Evolutionary conservation across 805 yeast genomes (phyloP), one percentile per base, ranked within the genome.

Genomic region (Zygoascus ofunaensis): DNA sequence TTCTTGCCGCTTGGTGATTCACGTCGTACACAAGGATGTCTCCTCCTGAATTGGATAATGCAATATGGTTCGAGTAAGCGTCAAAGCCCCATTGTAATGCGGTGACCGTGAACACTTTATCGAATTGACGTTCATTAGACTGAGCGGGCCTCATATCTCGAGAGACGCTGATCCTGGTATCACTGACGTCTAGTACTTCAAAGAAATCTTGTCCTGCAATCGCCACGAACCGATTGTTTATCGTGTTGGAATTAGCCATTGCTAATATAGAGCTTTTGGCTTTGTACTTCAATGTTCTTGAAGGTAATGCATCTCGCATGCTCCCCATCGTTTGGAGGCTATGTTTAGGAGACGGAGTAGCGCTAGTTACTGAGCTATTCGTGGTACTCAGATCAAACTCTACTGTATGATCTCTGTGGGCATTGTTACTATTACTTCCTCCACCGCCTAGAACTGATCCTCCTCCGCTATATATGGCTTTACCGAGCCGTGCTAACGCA

Each of bases 1-100:
- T 14, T 42, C 22, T 26, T 8, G 30, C 30, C 7, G 30, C 7
- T 18, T 18, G 28, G 17, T 3, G 35, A 7, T 61, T 59, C 18
- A 55, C 47, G 33, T 55, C 49, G 50, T 64, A 63, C 26, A 65
- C 41, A 18, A 58, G 50, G 5, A 65, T 55, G 17, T 52, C 39
- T 17, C 70, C 70, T 23, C 60, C 59, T 4, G 62, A 47, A 22
- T 56, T 60, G 19, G 61, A 50, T 35, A 60, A 37, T 2, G 61
- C 61, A 22, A 61, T 54, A 32, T 42, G 40, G 5, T 44, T 37
- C 14, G 47, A 20, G 41, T 28, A 44, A 47, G 43, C n/a, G 46
- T 44, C 22, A 48, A 54, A 36, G 8, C 63, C 65, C 68, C 68
- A 63, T 34, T 58, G 53, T 15, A 62, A 43, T 14, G 57, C 54